Conservation (phyloP, 1,139 yeast genomes). For the Blastobotrys proliferans region DNA sequence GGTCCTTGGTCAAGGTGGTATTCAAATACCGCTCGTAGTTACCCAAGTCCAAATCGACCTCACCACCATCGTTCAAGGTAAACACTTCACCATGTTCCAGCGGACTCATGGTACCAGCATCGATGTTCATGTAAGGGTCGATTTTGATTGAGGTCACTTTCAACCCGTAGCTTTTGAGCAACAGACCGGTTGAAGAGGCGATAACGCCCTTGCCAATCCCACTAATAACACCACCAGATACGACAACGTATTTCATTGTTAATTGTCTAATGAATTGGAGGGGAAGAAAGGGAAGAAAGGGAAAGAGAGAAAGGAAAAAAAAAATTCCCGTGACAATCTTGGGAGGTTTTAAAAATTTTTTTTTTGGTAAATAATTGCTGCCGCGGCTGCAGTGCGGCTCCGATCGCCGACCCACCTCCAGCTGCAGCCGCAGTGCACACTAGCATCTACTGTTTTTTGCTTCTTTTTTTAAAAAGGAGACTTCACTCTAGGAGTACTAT, state of each 20-base stretch:
- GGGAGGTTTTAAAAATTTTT: slow-evolving; percentile 4
- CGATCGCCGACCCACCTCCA: not conserved
- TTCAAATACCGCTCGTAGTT: slow-evolving; percentile 95
- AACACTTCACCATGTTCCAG: slow-evolving; percentile 98
- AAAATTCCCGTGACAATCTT: not conserved
- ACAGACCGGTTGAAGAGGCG: slow-evolving; percentile 94
- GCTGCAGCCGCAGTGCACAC: too few species aligned
- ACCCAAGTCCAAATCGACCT: slow-evolving; percentile 95
- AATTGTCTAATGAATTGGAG: slow-evolving; percentile 7
- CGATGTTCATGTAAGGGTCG: slow-evolving; percentile 98
- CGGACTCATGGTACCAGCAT: slow-evolving; percentile 99
- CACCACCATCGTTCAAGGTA: slow-evolving; percentile 97
- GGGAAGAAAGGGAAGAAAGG: slow-evolving; percentile 11
- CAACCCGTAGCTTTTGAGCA: slow-evolving; percentile 88
- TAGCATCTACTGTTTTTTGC: too few species aligned
- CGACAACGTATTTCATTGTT: slow-evolving; percentile 94
- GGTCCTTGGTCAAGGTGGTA: slow-evolving; percentile 87
- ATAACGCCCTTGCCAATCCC: slow-evolving; percentile 99
- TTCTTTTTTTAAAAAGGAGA: too few species aligned
- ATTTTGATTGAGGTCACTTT: slow-evolving; percentile 96
- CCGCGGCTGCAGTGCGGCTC: not conserved
- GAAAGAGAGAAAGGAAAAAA: slow-evolving; percentile 4
- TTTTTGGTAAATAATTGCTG: not conserved
- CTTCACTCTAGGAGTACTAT: too few species aligned
- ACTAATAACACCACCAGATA: slow-evolving; percentile 97